Evolutionary conservation across 108 stramenopile genomes (phyloP).

Genomic region (Schizochytrium sp.): DNA sequence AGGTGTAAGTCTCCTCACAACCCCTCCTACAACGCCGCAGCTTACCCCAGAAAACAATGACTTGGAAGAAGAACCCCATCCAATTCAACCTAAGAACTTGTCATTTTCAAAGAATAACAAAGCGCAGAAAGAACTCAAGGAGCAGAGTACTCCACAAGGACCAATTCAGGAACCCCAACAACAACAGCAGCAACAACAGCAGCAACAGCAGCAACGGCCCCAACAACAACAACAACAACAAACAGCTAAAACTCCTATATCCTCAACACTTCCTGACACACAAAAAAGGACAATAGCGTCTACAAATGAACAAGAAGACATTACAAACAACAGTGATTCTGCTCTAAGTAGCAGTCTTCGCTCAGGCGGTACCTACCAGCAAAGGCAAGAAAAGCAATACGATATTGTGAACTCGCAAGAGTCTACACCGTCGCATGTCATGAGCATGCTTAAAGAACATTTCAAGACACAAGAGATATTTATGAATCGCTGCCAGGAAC

Average conservation of each 20-base stretch:
- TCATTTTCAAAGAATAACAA: neutral
- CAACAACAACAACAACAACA: neutral
- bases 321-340: too few relatives aligned
- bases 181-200: neutral
- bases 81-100: too few relatives aligned
- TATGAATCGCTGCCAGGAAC: conserved; percentile 26
- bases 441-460: conserved; percentile 11
- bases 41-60: too few relatives aligned
- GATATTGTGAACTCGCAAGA: too few relatives aligned
- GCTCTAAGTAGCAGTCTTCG: too few relatives aligned
- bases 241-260: neutral
- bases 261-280: neutral
- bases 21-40: too few relatives aligned
- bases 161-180: neutral
- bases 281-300: neutral
- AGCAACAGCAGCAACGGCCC: neutral
- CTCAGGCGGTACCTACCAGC: too few relatives aligned
- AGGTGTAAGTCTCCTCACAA: too few relatives aligned
- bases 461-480: conserved; percentile 15
- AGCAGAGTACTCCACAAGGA: neutral
- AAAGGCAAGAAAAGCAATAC: too few relatives aligned
- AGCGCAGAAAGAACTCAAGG: neutral
- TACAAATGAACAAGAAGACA: too few relatives aligned
- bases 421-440: neutral
- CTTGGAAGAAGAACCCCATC: too few relatives aligned